phyloP scores from a whole-genome alignment of 75 land plant genomes.

The Cryptomeria japonica region DNA sequence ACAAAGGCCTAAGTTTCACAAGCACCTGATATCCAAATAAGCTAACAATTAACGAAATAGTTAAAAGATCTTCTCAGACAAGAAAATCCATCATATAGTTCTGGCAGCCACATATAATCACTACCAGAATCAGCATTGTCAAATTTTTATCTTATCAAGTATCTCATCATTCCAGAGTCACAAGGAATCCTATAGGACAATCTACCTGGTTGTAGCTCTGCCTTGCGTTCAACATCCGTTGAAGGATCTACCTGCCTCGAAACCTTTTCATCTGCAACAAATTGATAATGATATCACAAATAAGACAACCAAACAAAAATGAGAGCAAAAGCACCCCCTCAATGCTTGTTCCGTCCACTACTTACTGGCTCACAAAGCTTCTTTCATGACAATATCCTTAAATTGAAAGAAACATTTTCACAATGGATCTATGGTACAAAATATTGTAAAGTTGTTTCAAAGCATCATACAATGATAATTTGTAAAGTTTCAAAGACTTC shows the following conservation, averaged over 20 bases:
- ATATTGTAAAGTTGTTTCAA: neutral
- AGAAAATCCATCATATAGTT: neutral
- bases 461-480: neutral
- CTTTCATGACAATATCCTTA: neutral
- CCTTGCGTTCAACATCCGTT: neutral
- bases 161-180: neutral
- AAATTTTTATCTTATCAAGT: neutral
- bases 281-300: neutral
- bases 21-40: neutral
- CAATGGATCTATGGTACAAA: neutral
- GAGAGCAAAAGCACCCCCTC: neutral
- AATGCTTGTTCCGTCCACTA: neutral
- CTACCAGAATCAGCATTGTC: neutral
- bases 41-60: neutral
- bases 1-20: neutral
- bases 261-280: conserved; percentile 5
- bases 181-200: neutral
- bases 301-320: neutral
- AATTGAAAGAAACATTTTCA: neutral
- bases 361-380: neutral
- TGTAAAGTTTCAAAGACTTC: neutral
- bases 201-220: conserved; percentile 11
- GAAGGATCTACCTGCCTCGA: neutral
- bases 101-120: neutral
- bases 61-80: neutral